Evolutionary conservation across 2,329 filamentous ascomycete species (phyloP).

Genomic region (Boeremia lycopersici): DNA sequence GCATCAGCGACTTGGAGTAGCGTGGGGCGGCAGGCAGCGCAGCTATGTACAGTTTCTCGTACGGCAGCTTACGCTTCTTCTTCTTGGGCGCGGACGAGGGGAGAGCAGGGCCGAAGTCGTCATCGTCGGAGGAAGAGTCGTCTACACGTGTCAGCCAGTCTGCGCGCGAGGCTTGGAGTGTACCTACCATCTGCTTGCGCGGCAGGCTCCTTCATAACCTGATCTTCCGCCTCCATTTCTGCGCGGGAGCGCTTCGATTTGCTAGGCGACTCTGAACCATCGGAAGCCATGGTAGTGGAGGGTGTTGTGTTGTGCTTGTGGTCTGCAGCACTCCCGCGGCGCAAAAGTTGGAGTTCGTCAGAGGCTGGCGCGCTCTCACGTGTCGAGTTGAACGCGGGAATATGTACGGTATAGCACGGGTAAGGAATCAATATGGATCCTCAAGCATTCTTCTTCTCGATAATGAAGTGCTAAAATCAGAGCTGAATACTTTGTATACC

Average conservation of each 20-base stretch:
- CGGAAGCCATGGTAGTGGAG: conserved; percentile 13
- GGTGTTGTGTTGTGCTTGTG: conserved; percentile 9
- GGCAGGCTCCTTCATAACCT: conserved; percentile 12
- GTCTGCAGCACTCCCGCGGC: conserved; percentile 6
- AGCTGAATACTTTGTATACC: no score
- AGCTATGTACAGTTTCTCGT: conserved; percentile 93
- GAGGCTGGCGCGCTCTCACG: conserved; percentile 24
- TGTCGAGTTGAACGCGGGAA: neutral
- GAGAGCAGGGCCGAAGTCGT: conserved; percentile 92
- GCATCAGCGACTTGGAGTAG: conserved; percentile 97
- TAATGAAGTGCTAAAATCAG: no score
- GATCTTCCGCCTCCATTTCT: conserved; percentile 32
- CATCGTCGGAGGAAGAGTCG: conserved; percentile 71
- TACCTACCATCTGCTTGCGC: conserved; percentile 22
- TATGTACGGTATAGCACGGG: no score
- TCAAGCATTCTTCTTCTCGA: no score
- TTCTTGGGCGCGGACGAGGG: conserved; percentile 82
- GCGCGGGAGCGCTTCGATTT: conserved; percentile 33
- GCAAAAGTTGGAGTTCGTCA: conserved; percentile 19
- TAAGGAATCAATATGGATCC: no score
- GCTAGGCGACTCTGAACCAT: conserved; percentile 32
- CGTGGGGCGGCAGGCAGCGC: conserved; percentile 78
- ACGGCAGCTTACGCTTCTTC: conserved; percentile 86
- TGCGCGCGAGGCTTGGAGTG: conserved; percentile 13
- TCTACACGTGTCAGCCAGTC: conserved; percentile 25